phyloP scores from a whole-genome alignment of 345 rosid species.

The Pugionium dolabratum region DNA sequence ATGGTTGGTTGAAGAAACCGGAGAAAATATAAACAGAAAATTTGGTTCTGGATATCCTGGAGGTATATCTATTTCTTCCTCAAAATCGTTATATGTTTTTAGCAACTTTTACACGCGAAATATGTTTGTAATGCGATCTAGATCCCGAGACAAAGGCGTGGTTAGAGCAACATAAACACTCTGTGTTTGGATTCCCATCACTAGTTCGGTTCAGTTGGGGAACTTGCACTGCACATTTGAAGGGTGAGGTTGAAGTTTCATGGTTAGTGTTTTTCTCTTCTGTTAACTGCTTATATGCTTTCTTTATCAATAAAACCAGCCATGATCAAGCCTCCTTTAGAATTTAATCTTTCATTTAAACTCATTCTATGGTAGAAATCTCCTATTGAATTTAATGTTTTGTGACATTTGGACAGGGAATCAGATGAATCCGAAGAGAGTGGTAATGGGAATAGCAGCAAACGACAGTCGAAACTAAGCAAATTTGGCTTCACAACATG shows the following conservation, averaged over 20 bases:
- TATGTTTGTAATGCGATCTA: constrained; percentile 38
- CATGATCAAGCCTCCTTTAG: neutral
- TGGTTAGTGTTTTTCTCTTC: constrained; percentile 53
- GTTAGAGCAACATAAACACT: constrained; percentile 71
- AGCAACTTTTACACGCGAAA: constrained; percentile 1
- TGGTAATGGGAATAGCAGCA: constrained; percentile 49
- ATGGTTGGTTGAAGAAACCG: constrained; percentile 83
- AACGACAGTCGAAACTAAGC: constrained; percentile 69
- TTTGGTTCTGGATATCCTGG: constrained; percentile 99
- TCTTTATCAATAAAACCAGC: neutral
- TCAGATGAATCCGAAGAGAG: constrained; percentile 66
- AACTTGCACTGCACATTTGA: constrained; percentile 71
- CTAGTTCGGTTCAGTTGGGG: constrained; percentile 98
- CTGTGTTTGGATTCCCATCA: constrained; percentile 86
- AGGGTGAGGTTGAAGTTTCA: constrained; percentile 62
- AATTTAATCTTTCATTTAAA: neutral
- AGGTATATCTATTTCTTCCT: constrained; percentile 50
- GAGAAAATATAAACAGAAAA: constrained; percentile 62
- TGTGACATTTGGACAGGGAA: constrained; percentile 58
- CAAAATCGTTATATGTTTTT: neutral
- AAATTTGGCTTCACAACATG: constrained; percentile 60
- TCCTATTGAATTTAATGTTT: constrained; percentile 11
- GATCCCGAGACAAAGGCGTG: constrained; percentile 94
- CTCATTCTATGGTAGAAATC: constrained; percentile 2
- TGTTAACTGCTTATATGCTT: neutral